phyloP scores from a whole-genome alignment of 2,329 filamentous ascomycete genomes.

The Aspergillus novofumigatus region DNA sequence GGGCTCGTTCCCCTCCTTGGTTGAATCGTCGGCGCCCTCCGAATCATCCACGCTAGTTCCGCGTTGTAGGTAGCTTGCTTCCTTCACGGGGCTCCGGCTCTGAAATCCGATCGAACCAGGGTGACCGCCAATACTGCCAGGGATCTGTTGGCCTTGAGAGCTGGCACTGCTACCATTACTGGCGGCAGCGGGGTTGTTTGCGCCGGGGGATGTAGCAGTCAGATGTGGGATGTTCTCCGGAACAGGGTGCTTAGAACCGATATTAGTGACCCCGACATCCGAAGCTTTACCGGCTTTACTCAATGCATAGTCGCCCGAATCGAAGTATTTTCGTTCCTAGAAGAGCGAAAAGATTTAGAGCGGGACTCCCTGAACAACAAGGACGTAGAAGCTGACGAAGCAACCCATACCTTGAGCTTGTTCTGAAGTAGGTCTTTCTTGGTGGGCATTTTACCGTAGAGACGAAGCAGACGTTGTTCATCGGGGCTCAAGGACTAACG shows the following conservation, averaged over 20 bases:
- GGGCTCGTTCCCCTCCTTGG: slow-evolving; percentile 39
- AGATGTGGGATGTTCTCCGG: slow-evolving; percentile 94
- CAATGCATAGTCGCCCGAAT: slow-evolving; percentile 93
- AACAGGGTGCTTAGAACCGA: slow-evolving; percentile 90
- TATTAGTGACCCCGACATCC: slow-evolving; percentile 85
- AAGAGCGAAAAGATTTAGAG: not conserved
- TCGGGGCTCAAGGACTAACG: slow-evolving; percentile 81
- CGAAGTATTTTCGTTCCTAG: slow-evolving; percentile 94
- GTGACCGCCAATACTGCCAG: slow-evolving; percentile 41
- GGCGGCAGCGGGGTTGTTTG: slow-evolving; percentile 30
- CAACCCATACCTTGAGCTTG: slow-evolving; percentile 70
- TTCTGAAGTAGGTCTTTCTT: slow-evolving; percentile 96
- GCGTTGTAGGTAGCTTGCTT: slow-evolving; percentile 79
- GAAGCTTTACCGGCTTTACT: slow-evolving; percentile 96
- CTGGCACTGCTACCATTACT: slow-evolving; percentile 28
- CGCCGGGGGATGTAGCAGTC: slow-evolving; percentile 57
- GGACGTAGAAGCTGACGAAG: not conserved
- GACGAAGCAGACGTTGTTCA: slow-evolving; percentile 91
- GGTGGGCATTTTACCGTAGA: slow-evolving; percentile 96
- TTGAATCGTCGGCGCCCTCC: slow-evolving; percentile 16
- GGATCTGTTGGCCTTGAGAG: slow-evolving; percentile 37
- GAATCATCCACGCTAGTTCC: slow-evolving; percentile 65
- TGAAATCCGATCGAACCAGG: slow-evolving; percentile 43
- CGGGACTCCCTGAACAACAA: not conserved
- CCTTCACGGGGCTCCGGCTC: slow-evolving; percentile 80